Evolutionary conservation across 495 filamentous ascomycete genomes (phyloP).

Genomic region (Acidomyces sp.): DNA sequence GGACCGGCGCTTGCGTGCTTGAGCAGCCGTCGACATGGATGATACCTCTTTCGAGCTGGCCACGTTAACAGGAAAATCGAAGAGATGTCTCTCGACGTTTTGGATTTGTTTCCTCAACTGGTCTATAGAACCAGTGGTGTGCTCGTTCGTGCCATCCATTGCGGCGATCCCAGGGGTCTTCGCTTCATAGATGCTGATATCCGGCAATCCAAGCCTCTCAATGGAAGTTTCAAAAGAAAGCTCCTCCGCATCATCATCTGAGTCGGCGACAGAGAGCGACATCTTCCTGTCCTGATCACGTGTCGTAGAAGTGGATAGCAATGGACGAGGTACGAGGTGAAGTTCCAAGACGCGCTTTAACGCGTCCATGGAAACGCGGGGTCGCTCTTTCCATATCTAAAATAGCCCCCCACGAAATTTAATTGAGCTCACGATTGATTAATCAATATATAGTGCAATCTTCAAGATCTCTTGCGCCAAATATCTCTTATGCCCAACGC

Average conservation of each 20-base stretch:
- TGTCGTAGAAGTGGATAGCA: not conserved
- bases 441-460: no score
- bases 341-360: no score
- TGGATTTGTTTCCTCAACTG: slow-evolving; percentile 6
- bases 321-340: no score
- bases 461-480: not conserved
- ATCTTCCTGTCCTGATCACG: not conserved
- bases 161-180: not conserved
- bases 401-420: no score
- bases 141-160: slow-evolving; percentile 2
- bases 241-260: slow-evolving; percentile 13
- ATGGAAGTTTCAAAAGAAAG: not conserved
- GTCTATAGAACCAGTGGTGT: slow-evolving; percentile 17
- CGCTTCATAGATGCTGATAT: not conserved
- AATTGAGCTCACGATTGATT: no score
- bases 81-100: slow-evolving; percentile 8
- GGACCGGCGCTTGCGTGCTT: not conserved
- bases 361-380: no score
- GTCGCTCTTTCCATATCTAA: no score
- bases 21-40: not conserved
- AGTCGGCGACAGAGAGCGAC: slow-evolving; percentile 5
- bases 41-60: not conserved
- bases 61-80: not conserved
- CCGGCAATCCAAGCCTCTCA: not conserved
- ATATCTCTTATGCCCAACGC: not conserved